Conservation (phyloP, 129 eudicot species). For the Chrysanthemum makinoi region DNA sequence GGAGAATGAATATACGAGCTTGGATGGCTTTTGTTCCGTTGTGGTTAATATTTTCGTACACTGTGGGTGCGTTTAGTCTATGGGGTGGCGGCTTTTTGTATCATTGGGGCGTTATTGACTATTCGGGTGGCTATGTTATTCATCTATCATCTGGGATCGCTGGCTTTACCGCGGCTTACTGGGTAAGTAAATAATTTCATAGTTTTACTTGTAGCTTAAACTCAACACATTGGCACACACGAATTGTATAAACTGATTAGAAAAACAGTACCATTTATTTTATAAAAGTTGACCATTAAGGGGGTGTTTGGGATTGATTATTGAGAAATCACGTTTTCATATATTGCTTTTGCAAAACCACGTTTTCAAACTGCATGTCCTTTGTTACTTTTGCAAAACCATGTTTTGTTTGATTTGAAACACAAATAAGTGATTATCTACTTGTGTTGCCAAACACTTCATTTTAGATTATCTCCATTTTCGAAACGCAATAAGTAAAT, state of each 20-base stretch:
- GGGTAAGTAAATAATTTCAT: slow-evolving; percentile 36
- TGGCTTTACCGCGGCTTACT: slow-evolving; percentile 73
- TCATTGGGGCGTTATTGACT: slow-evolving; percentile 84
- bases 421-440: no score
- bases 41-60: slow-evolving; percentile 69
- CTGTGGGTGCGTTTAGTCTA: slow-evolving; percentile 68
- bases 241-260: background rate
- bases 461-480: no score
- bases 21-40: slow-evolving; percentile 90
- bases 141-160: slow-evolving; percentile 70
- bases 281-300: no score
- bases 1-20: slow-evolving; percentile 72
- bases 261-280: background rate
- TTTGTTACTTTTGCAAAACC: no score
- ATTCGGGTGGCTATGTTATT: slow-evolving; percentile 79
- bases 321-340: no score
- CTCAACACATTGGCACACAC: no score
- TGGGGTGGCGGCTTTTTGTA: slow-evolving; percentile 84
- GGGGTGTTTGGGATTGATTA: no score
- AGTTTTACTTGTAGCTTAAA: background rate
- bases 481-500: no score
- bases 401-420: no score
- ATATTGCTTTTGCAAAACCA: no score
- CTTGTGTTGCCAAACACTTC: no score
- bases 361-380: no score